A percentile compares a stretch with the other conserved stretches of the same genome.
Conservation (phyloP, 176 grass and related monocot species). For the Otatea glauca region DNA sequence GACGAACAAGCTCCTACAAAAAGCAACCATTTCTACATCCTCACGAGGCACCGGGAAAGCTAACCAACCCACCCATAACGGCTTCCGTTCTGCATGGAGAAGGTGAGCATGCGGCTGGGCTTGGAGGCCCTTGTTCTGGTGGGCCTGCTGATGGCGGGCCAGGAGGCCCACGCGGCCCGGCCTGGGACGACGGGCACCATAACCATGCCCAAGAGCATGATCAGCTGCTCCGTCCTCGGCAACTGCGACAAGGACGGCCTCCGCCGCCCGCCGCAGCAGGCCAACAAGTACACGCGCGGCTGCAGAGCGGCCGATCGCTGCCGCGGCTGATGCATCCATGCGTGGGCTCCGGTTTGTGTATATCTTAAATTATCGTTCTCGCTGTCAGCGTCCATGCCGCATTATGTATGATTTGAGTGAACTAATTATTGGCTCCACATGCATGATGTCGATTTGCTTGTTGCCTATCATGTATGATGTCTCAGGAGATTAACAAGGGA, state of each 20-base stretch:
- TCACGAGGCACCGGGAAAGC: neutral
- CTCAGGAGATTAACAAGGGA: too few relatives aligned
- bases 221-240: constrained; percentile 18
- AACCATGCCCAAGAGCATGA: neutral
- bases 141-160: neutral
- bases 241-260: neutral
- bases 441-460: neutral
- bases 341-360: neutral
- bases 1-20: neutral
- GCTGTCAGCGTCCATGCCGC: neutral
- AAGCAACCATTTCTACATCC: neutral
- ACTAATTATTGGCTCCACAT: neutral
- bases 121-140: neutral
- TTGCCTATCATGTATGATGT: neutral
- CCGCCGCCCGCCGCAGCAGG: neutral
- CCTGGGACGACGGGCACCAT: neutral
- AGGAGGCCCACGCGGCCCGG: neutral
- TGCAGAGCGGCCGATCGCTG: neutral
- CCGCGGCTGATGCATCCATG: neutral
- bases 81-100: neutral
- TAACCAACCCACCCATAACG: neutral
- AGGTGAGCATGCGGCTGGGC: neutral
- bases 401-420: too few relatives aligned
- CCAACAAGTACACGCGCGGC: neutral
- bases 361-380: neutral